These are phyloP conservation scores for Gypsophila paniculata DNA, from an alignment of 179 eudicot species.

Conservation along the genomic window DNA sequence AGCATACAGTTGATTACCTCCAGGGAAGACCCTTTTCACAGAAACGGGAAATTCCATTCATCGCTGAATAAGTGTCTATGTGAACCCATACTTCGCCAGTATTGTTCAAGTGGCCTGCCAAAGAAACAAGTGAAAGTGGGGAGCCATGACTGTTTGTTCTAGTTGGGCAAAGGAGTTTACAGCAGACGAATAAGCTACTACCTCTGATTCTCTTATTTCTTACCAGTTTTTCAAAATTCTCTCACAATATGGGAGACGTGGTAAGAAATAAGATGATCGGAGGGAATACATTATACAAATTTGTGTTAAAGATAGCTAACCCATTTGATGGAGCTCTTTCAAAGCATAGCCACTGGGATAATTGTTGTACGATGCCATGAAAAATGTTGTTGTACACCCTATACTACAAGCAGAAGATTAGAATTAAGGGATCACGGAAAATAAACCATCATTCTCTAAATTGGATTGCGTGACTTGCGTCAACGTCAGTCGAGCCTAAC, in stretches of 20 bases:
- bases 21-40: slow-evolving; percentile 69
- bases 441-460: not conserved
- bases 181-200: not conserved
- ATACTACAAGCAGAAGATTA: slow-evolving; percentile 49
- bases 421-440: not conserved
- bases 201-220: not conserved
- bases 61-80: slow-evolving; percentile 84
- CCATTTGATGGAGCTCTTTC: slow-evolving; percentile 56
- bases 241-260: too few species aligned
- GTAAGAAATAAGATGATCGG: not conserved
- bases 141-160: not conserved
- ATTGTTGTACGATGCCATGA: slow-evolving; percentile 87
- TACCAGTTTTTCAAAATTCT: too few species aligned
- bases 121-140: slow-evolving; percentile 16
- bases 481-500: slow-evolving; percentile 30
- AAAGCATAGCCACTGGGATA: slow-evolving; percentile 91
- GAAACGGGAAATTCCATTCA: slow-evolving; percentile 86
- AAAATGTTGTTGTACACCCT: slow-evolving; percentile 64
- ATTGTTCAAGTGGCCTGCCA: slow-evolving; percentile 45
- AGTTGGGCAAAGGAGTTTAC: slow-evolving; percentile 11
- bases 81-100: slow-evolving; percentile 60
- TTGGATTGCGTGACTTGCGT: not conserved
- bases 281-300: not conserved
- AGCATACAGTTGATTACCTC: slow-evolving; percentile 50
- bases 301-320: slow-evolving; percentile 43